Evolutionary conservation across 2,329 filamentous ascomycete genomes (phyloP), one percentile per base, ranked within the genome.

Genomic region (Claviceps monticola): DNA sequence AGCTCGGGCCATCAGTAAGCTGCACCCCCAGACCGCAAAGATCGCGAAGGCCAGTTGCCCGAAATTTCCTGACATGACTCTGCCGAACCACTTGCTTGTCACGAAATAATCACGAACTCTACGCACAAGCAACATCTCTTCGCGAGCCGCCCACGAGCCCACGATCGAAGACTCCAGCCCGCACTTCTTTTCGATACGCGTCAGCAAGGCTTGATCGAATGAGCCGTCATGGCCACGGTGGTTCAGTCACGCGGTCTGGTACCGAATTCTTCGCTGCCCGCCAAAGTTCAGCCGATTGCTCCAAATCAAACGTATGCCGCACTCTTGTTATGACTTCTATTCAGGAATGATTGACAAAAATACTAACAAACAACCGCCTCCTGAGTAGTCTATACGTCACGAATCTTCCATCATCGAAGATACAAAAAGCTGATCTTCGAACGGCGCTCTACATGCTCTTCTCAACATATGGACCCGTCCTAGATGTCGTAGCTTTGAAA

Each of bases 371-470:
- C 3, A 11, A 6, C 5, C 46, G 57, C 59, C 47, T 55, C 11
- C 4, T n/a, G 17, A 29, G 13, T 29, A 94, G 88, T 9, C 79
- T 98, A 56, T 98, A 97, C 65, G 78, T 95, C 60, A 86, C 82
- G 50, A 95, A 96, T 62, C 78, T 98, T 2, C 78, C 78, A 1
- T 88, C 88, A 21, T 80, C 89, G 55, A 96, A 95, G 71, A 80
- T 97, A 56, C 86, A 86, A 62, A 98, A 97, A 68, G 75, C 80
- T 55, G 90, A 97, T 65, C 71, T 98, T 43, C 83, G 89, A 61
- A 84, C 88, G 46, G 84, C 85, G 5, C 77, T 98, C 34, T 98
- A 98, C 71, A 86, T 89, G 67, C 78, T 97, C 13, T 97, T 97
- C 67, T 88, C 89, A 11, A 95, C 89, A 14, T 95, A 95, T 65